Evolutionary conservation across 2,329 filamentous ascomycete genomes (phyloP).

Genomic region (Cladosporium sp.): DNA sequence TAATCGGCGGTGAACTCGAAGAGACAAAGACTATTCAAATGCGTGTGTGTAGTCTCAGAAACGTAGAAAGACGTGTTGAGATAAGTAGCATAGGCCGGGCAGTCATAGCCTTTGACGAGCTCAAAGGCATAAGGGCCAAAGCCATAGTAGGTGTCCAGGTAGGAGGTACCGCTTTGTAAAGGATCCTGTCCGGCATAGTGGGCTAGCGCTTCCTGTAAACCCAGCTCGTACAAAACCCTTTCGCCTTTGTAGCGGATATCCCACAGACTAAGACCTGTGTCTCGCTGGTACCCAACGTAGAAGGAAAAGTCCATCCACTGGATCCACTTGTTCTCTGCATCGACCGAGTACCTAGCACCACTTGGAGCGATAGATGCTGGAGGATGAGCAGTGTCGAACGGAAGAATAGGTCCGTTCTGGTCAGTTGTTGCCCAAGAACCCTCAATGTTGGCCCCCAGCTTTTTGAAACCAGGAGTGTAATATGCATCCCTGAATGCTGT

Average conservation of each 20-base stretch:
- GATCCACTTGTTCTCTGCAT: constrained; percentile 44
- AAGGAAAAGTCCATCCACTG: constrained; percentile 53
- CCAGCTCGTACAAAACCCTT: constrained; percentile 50
- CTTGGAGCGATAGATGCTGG: constrained; percentile 36
- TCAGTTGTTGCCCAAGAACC: constrained; percentile 48
- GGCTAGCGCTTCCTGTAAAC: constrained; percentile 50
- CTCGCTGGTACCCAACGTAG: constrained; percentile 44
- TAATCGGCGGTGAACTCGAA: constrained; percentile 51
- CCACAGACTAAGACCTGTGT: constrained; percentile 45
- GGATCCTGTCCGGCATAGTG: constrained; percentile 50
- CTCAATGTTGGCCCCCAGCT: constrained; percentile 39
- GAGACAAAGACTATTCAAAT: constrained; percentile 49
- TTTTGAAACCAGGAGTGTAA: background rate
- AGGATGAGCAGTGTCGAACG: constrained; percentile 51
- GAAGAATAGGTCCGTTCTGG: constrained; percentile 36
- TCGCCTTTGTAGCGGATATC: constrained; percentile 51
- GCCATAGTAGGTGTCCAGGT: constrained; percentile 29
- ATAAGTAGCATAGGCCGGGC: constrained; percentile 50
- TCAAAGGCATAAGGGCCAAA: constrained; percentile 40
- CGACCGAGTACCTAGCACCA: constrained; percentile 39
- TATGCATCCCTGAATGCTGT: constrained; percentile 45
- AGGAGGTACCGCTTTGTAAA: constrained; percentile 38
- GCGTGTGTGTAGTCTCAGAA: constrained; percentile 40
- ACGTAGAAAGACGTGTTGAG: constrained; percentile 44
- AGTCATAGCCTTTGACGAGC: constrained; percentile 51